These are phyloP conservation scores for Ilex paraguariensis DNA, from an alignment of 305 asterid genomes.

Conservation along the genomic window DNA sequence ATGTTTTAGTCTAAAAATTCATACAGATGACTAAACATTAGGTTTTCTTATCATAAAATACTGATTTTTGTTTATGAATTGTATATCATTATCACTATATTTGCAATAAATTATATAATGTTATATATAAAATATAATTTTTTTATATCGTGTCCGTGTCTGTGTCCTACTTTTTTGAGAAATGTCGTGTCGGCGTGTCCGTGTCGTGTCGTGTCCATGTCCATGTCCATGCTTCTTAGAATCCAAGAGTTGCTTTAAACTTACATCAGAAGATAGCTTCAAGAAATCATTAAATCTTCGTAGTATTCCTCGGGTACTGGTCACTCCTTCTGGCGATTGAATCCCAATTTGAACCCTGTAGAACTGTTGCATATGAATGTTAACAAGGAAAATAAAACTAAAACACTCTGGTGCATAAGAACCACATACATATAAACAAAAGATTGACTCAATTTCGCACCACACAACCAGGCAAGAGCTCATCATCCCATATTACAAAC, in stretches of 20 bases:
- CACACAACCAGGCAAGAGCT: not conserved
- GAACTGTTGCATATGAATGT: conserved; percentile 33
- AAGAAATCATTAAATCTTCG: conserved; percentile 67
- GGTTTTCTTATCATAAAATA: too few species aligned
- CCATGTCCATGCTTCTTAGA: too few species aligned
- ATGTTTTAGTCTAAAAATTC: too few species aligned
- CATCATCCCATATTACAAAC: not conserved
- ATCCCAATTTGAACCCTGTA: conserved; percentile 75
- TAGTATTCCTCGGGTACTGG: conserved; percentile 41
- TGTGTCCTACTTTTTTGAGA: too few species aligned
- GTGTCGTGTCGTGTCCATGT: too few species aligned
- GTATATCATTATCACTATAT: too few species aligned
- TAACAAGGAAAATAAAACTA: not conserved
- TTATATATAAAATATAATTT: too few species aligned
- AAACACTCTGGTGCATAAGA: not conserved
- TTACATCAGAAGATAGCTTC: conserved; percentile 61
- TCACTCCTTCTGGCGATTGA: conserved; percentile 70
- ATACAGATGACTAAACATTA: too few species aligned
- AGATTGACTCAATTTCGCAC: not conserved
- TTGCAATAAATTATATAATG: too few species aligned
- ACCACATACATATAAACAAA: not conserved
- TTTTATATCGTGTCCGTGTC: too few species aligned
- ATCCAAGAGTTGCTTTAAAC: conserved; percentile 4
- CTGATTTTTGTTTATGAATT: too few species aligned
- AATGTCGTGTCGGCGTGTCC: too few species aligned